phyloP scores from a whole-genome alignment of 352 stramenopile species.

The Globisporangium uncinulatum region DNA sequence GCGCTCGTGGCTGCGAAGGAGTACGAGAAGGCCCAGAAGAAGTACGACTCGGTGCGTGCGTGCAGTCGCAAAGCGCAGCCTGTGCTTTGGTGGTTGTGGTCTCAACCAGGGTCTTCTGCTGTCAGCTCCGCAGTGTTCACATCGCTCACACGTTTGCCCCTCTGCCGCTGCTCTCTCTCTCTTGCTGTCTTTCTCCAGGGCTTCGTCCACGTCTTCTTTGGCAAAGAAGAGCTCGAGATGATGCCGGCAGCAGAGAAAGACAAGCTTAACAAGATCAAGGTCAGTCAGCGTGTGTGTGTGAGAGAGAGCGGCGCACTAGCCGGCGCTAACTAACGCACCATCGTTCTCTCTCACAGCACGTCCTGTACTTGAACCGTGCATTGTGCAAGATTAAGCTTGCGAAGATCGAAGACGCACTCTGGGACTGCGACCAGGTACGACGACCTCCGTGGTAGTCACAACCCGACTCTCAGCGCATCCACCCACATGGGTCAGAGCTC shows the following conservation, averaged over 20 bases:
- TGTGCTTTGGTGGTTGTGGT: not conserved
- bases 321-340: not conserved
- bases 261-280: conserved; percentile 79
- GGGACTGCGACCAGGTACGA: conserved; percentile 77
- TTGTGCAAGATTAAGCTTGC: conserved; percentile 82
- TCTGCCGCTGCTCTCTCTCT: conserved; percentile 4
- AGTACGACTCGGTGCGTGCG: conserved; percentile 69
- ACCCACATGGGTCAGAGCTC: no score
- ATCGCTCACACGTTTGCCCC: not conserved
- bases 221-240: conserved; percentile 83
- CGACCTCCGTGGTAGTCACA: not conserved
- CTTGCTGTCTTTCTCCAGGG: conserved; percentile 25
- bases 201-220: conserved; percentile 85
- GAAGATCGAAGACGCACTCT: conserved; percentile 81
- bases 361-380: conserved; percentile 78
- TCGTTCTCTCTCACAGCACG: conserved; percentile 18
- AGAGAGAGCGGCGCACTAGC: not conserved
- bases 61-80: no score
- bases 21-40: conserved; percentile 76
- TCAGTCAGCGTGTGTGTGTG: conserved; percentile 9
- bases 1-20: conserved; percentile 54
- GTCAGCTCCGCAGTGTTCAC: no score
- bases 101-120: not conserved
- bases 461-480: not conserved
- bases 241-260: conserved; percentile 64